Evolutionary conservation across 495 filamentous ascomycete species (phyloP).

Genomic region (Sabuloglossum arenarium): DNA sequence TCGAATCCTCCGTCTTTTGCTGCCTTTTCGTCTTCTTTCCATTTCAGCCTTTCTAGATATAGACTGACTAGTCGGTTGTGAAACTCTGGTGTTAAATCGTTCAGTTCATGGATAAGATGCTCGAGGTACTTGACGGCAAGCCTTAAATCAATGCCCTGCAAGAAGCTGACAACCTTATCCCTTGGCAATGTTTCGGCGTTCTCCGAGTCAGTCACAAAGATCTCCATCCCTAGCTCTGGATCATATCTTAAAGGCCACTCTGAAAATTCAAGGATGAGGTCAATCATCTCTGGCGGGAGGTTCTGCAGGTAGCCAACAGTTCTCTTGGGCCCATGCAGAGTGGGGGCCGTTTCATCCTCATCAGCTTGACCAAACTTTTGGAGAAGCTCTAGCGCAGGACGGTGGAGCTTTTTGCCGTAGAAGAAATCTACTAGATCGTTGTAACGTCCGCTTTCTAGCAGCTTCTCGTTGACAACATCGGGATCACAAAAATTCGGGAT

Average conservation of each 20-base stretch:
- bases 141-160: slow-evolving; percentile 41
- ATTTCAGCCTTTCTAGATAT: slow-evolving; percentile 44
- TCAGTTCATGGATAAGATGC: slow-evolving; percentile 72
- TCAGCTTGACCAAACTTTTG: slow-evolving; percentile 61
- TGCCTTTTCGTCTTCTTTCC: slow-evolving; percentile 15
- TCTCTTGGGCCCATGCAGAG: slow-evolving; percentile 60
- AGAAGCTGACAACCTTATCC: slow-evolving; percentile 48
- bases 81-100: slow-evolving; percentile 65
- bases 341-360: slow-evolving; percentile 37
- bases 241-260: slow-evolving; percentile 65
- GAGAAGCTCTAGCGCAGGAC: slow-evolving; percentile 66
- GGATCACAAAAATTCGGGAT: slow-evolving; percentile 96
- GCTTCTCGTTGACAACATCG: slow-evolving; percentile 77
- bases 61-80: slow-evolving; percentile 66
- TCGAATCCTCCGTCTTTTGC: slow-evolving; percentile 12
- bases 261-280: slow-evolving; percentile 77
- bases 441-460: slow-evolving; percentile 76
- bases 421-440: slow-evolving; percentile 93
- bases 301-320: slow-evolving; percentile 83
- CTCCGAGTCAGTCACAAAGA: slow-evolving; percentile 85
- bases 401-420: slow-evolving; percentile 84
- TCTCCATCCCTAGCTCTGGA: slow-evolving; percentile 70
- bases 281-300: slow-evolving; percentile 68
- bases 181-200: slow-evolving; percentile 82
- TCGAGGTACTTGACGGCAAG: slow-evolving; percentile 75